Base-by-base conservation (phyloP, 768 basidiomycete genomes). In the Mycena rebaudengoi region DNA sequence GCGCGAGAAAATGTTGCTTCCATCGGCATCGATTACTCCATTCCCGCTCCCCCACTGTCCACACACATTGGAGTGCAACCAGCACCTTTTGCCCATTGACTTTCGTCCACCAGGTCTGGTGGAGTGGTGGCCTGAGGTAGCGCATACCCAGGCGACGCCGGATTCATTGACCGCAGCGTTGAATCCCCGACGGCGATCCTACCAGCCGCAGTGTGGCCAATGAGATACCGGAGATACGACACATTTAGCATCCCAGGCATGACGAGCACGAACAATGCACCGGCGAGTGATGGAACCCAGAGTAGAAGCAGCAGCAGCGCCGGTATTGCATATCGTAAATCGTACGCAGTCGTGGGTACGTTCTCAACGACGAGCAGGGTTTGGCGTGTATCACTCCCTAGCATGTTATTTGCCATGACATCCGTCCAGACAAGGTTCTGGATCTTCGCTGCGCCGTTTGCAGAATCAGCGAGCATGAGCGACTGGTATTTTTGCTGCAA, bases 351-450 rank as follows among this genome's bases (percentile, higher is more conserved):
- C 3, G 65, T 5, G 16, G 61, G 33, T 2, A 66, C 56, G 21
- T 60, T 52, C 21, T 53, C 46, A 18, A 29, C 52, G 23, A 67
- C 54, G 12, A 50, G 20, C n/a, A 69, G 54, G 2, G 23, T 54
- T 11, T 56, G 21, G 41, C 53, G 37, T 1, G 62, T 43, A 25
- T 61, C 62, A 4, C 35, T 64, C 2, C 68, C 68, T 4, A 67
- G 11, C 21, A 69, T n/a, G 43, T 51, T 69, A 40, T 69, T 69
- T 7, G 65, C 68, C 48, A 67, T 50, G 23, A 69, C 48, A 40
- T 69, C 68, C 28, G 68, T 69, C 68, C 68, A 69, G 10, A 69
- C 67, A 13, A 69, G 53, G 21, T 66, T 65, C 11, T 41, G 52
- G 6, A 69, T 67, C n/a, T 61, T 43, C 14, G 65, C 56, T 4